Conservation (phyloP, 1,139 yeast genomes). For the Torulaspora globosa region DNA sequence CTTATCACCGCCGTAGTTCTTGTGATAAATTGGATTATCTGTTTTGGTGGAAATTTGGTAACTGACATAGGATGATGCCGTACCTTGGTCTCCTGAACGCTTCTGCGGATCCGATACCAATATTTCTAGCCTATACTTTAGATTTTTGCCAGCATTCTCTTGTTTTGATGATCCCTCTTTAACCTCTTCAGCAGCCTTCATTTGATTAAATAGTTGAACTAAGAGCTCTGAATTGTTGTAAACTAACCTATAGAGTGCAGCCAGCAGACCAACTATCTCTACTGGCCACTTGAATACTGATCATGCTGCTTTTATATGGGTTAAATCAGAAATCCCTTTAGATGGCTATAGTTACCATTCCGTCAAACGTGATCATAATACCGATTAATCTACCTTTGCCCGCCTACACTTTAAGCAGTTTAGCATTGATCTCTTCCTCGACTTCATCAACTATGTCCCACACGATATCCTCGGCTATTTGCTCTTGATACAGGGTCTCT, state of each 20-base stretch:
- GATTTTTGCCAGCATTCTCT: slow-evolving; percentile 3
- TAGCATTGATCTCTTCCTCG: slow-evolving; percentile 47
- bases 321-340: slow-evolving; percentile 10
- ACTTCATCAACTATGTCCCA: slow-evolving; percentile 86
- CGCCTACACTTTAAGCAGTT: background rate
- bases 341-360: background rate
- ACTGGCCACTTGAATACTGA: background rate
- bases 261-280: background rate
- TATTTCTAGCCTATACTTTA: slow-evolving; percentile 18
- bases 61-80: slow-evolving; percentile 58
- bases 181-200: background rate
- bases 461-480: slow-evolving; percentile 73
- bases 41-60: slow-evolving; percentile 68
- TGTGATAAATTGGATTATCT: slow-evolving; percentile 45
- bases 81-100: slow-evolving; percentile 72
- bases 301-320: background rate
- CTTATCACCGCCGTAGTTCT: slow-evolving; percentile 40
- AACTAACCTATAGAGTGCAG: background rate
- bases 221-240: background rate
- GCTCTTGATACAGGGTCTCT: slow-evolving; percentile 60
- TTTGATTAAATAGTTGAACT: background rate
- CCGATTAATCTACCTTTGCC: background rate
- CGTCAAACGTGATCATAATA: slow-evolving; percentile 10
- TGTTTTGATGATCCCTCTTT: background rate
- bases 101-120: slow-evolving; percentile 69